phyloP scores from a whole-genome alignment of 129 eudicot genomes.

The Tagetes erecta region DNA sequence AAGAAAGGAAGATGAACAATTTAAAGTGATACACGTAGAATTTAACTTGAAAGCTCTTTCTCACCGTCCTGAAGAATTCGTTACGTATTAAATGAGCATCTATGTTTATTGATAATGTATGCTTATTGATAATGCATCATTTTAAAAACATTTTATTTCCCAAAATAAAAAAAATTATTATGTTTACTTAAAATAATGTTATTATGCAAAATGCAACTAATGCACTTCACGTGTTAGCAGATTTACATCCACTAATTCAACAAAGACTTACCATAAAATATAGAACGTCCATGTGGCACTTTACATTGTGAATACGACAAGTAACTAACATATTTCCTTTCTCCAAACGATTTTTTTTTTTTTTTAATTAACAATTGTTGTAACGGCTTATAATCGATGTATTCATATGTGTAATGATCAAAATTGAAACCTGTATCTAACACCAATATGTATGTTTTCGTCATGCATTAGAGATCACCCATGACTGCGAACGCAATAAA shows the following conservation, averaged over 20 bases:
- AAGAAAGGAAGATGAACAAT: too few species aligned
- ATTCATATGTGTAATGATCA: too few species aligned
- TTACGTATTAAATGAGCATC: too few species aligned
- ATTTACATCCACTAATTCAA: not conserved
- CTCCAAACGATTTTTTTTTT: not conserved
- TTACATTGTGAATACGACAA: conserved; percentile 25
- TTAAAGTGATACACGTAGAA: too few species aligned
- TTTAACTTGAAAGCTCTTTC: too few species aligned
- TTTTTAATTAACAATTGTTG: not conserved
- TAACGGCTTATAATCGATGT: too few species aligned
- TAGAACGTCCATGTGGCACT: not conserved
- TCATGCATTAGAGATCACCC: too few species aligned
- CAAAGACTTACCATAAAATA: not conserved
- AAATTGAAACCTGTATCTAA: too few species aligned
- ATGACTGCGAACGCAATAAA: too few species aligned
- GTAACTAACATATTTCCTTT: conserved; percentile 25
- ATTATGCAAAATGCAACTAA: not conserved
- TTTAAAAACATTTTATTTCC: not conserved
- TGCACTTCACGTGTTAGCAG: not conserved
- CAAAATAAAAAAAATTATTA: not conserved
- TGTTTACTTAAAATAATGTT: not conserved
- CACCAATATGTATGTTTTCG: too few species aligned
- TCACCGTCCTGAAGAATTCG: too few species aligned
- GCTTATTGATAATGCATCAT: not conserved
- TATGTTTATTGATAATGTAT: not conserved